Base-by-base conservation (phyloP, 2,329 filamentous ascomycete genomes). In the Penicillium brasilianum region DNA sequence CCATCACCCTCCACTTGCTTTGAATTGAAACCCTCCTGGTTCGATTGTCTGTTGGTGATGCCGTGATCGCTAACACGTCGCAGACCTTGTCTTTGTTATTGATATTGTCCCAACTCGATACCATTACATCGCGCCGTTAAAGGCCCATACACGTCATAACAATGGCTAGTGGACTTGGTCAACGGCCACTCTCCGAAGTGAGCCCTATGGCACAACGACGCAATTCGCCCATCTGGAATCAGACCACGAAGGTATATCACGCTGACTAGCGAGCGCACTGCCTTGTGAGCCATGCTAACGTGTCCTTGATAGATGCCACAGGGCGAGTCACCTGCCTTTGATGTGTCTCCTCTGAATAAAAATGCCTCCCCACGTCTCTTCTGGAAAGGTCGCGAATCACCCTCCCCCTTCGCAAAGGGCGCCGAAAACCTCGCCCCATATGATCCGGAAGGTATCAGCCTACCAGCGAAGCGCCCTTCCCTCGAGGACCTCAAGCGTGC, bases 401-500 rank as follows among this genome's bases (percentile, higher is more conserved):
- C 81, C 80, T 91, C 87, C 71, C 87, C 85, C 68, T 87, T 82
- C 76, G 85, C 83, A 71, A 86, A 85, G 66, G 85, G 83, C 64
- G 78, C 80, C 3, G 93, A 97, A 78, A 97, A 96, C 78, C 84
- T 81, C 50, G 76, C 84, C 59, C 87, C 80, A 58, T 79, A 79
- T 61, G 83, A 87, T 66, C 83, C 85, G 60, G 83, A 87, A 54
- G 82, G 85, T 46, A 88, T 90, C 11, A 87, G 89, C 8, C 89
- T 90, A 49, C 88, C 91, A 22, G 89, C 87, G 60, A 90, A 92
- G 72, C 89, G 94, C 74, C 91, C 92, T 49, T 98, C 94, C 18
- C 93, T 99, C 68, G 95, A 99, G 84, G 93, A 93, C 73, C 85
- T 99, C 61, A 96, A 97, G 81, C 92, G 90, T 76, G 93, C 93